Evolutionary conservation across 768 basidiomycete genomes (phyloP).

Genomic region (Exidia glandulosa): DNA sequence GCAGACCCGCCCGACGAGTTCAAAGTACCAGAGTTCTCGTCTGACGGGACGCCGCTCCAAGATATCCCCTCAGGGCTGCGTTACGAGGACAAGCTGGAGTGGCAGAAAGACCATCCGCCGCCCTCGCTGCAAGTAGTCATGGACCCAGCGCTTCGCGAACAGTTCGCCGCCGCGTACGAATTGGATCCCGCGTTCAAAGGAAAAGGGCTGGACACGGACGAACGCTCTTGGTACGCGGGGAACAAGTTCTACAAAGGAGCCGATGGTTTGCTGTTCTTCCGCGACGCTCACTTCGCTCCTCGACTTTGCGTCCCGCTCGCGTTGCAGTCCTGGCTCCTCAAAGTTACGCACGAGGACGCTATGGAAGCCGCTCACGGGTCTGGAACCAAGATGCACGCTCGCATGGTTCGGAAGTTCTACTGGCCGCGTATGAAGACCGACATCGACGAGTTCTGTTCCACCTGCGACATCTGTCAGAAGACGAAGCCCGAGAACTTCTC

Average conservation of each 20-base stretch:
- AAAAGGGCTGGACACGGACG: background rate
- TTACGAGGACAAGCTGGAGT: too few relatives aligned
- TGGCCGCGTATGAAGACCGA: slow-evolving; percentile 23
- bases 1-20: too few relatives aligned
- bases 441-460: slow-evolving; percentile 6
- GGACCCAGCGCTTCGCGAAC: background rate
- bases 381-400: too few relatives aligned
- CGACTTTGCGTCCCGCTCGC: slow-evolving; percentile 19
- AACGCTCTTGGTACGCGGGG: slow-evolving; percentile 3
- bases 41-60: too few relatives aligned
- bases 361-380: too few relatives aligned
- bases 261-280: slow-evolving; percentile 8
- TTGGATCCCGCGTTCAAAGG: background rate
- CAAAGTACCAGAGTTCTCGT: too few relatives aligned
- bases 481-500: slow-evolving; percentile 1
- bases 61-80: too few relatives aligned
- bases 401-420: slow-evolving; percentile 15
- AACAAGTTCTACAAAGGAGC: slow-evolving; percentile 6
- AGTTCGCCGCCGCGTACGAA: background rate
- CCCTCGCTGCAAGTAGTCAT: background rate
- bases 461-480: slow-evolving; percentile 11
- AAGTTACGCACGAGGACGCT: too few relatives aligned
- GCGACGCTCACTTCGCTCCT: slow-evolving; percentile 8
- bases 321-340: slow-evolving; percentile 10
- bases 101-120: too few relatives aligned